These are phyloP conservation scores for Hypocrella siamensis DNA, from an alignment of 2,329 filamentous ascomycete genomes.

Conservation along the genomic window DNA sequence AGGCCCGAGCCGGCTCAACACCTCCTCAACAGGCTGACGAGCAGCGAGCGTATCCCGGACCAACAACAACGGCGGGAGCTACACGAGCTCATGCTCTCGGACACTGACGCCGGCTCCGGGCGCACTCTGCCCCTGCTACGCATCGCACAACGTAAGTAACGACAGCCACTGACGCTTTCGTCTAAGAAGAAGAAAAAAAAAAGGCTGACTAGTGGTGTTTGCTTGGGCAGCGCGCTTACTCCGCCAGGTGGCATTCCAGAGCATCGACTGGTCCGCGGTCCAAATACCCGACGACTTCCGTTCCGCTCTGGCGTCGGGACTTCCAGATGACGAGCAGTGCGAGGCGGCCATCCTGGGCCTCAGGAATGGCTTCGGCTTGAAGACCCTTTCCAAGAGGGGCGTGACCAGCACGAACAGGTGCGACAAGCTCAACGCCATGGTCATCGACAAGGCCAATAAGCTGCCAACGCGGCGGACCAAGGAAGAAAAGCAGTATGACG, in stretches of 20 bases:
- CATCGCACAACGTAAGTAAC: too few relatives aligned
- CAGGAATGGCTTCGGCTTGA: too few relatives aligned
- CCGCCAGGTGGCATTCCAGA: too few relatives aligned
- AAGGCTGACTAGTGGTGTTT: too few relatives aligned
- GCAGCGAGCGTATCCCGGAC: not conserved
- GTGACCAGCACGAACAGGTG: not conserved
- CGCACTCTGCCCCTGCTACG: not conserved
- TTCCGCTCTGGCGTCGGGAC: too few relatives aligned
- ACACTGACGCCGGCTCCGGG: not conserved
- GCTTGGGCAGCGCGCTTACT: too few relatives aligned
- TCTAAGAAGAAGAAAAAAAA: too few relatives aligned
- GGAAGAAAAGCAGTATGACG: not conserved
- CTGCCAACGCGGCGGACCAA: not conserved
- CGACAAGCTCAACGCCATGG: not conserved
- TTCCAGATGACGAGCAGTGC: too few relatives aligned
- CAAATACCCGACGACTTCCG: too few relatives aligned
- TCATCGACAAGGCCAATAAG: not conserved
- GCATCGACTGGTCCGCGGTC: too few relatives aligned
- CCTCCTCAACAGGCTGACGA: not conserved
- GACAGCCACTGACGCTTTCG: too few relatives aligned
- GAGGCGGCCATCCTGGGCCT: too few relatives aligned
- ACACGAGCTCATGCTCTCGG: not conserved
- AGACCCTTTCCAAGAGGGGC: not conserved
- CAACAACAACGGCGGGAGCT: not conserved
- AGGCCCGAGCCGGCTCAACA: not conserved